A percentile compares a stretch with the other conserved stretches of the same genome.
Conservation (phyloP, 345 rosid genomes). For the Camelina hispida region DNA sequence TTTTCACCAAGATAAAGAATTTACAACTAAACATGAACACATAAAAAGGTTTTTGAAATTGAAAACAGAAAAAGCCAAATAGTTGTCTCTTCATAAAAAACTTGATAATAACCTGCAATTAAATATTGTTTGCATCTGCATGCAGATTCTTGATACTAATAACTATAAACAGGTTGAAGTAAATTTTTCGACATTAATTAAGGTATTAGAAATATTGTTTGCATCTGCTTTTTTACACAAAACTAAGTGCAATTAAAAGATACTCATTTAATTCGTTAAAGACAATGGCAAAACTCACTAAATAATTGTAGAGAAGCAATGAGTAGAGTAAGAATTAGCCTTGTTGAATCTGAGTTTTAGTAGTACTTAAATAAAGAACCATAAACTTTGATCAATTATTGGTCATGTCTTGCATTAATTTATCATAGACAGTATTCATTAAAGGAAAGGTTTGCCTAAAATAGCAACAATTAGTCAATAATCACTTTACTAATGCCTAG, state of each 20-base stretch:
- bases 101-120: no score
- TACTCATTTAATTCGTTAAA: background rate
- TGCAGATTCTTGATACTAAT: no score
- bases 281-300: background rate
- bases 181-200: background rate
- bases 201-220: background rate
- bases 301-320: background rate
- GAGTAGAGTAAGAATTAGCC: background rate
- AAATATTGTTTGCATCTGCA: no score
- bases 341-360: background rate
- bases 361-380: background rate
- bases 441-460: constrained; percentile 30
- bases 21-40: no score
- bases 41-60: no score
- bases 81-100: no score
- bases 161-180: no score
- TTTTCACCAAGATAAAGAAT: no score
- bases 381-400: constrained; percentile 26
- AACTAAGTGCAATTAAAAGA: background rate
- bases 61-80: no score
- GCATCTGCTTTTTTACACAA: background rate
- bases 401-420: constrained; percentile 23
- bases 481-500: constrained; percentile 10
- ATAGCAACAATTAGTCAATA: constrained; percentile 15
- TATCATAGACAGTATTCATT: background rate